Conservation (phyloP, 2,329 filamentous ascomycete species). For the Fusarium avenaceum region DNA sequence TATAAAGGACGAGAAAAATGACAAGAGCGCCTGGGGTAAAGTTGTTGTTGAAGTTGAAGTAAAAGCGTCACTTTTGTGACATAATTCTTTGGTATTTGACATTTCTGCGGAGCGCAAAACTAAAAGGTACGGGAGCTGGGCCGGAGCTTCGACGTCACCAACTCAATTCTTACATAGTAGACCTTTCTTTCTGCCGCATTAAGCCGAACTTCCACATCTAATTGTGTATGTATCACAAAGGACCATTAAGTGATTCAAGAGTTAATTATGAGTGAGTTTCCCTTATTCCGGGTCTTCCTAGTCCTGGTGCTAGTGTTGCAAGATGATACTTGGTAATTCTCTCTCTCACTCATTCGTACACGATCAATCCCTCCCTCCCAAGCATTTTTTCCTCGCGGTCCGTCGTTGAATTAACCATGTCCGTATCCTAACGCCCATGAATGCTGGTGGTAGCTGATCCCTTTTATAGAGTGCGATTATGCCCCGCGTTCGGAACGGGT, state of each 20-base stretch:
- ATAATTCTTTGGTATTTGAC: slow-evolving; percentile 24
- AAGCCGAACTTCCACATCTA: slow-evolving; percentile 7
- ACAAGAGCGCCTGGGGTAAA: slow-evolving; percentile 2
- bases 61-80: slow-evolving; percentile 1
- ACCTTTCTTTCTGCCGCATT: slow-evolving; percentile 25
- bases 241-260: neutral
- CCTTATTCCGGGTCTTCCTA: slow-evolving; percentile 32
- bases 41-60: slow-evolving; percentile 6
- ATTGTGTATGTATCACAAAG: neutral
- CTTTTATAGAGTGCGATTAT: neutral
- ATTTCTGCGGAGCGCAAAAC: slow-evolving; percentile 38
- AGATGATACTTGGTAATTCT: slow-evolving; percentile 47
- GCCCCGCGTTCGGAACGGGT: too few species aligned
- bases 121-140: slow-evolving; percentile 21
- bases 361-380: slow-evolving; percentile 36
- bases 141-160: slow-evolving; percentile 42
- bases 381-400: slow-evolving; percentile 28
- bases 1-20: slow-evolving; percentile 6
- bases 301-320: slow-evolving; percentile 27
- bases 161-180: slow-evolving; percentile 1
- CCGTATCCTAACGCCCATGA: slow-evolving; percentile 46
- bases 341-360: slow-evolving; percentile 41
- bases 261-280: slow-evolving; percentile 45
- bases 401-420: slow-evolving; percentile 34
- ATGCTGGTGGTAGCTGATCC: slow-evolving; percentile 41